These are phyloP conservation scores for Ogataea pignaliae DNA, from an alignment of 805 yeast species.

Conservation along the genomic window DNA sequence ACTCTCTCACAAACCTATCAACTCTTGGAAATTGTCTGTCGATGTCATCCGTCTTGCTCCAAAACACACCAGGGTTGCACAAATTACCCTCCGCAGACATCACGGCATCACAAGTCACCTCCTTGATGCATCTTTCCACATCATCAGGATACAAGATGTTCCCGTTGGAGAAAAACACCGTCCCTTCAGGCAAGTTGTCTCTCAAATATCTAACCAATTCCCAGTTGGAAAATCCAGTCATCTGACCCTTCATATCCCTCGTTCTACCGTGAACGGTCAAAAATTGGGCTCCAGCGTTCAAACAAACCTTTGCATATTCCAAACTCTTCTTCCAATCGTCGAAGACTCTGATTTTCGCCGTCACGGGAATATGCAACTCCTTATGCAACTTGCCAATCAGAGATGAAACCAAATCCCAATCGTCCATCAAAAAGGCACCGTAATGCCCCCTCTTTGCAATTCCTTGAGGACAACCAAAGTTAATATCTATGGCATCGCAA, in stretches of 20 bases:
- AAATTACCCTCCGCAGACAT: conserved; percentile 98
- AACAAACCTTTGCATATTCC: conserved; percentile 82
- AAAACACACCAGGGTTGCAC: conserved; percentile 89
- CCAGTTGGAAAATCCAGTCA: conserved; percentile 96
- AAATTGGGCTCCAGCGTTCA: conserved; percentile 93
- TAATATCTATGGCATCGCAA: conserved; percentile 95
- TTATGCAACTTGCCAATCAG: conserved; percentile 71
- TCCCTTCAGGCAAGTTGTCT: conserved; percentile 71
- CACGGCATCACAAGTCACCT: conserved; percentile 77
- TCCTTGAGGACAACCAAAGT: conserved; percentile 97
- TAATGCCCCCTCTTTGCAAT: conserved; percentile 93
- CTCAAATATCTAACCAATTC: conserved; percentile 64
- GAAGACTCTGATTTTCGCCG: conserved; percentile 90
- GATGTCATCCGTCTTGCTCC: conserved; percentile 44
- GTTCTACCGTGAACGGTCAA: conserved; percentile 94
- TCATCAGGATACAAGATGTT: conserved; percentile 90
- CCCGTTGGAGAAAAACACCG: conserved; percentile 92
- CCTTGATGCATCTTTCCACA: conserved; percentile 59
- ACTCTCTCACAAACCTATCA: conserved; percentile 78
- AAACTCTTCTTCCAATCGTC: conserved; percentile 80
- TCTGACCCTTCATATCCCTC: conserved; percentile 96
- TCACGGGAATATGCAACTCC: conserved; percentile 79
- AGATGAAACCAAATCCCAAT: conserved; percentile 77
- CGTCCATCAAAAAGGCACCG: conserved; percentile 96
- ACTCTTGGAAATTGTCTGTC: conserved; percentile 81